Evolutionary conservation across 2,329 filamentous ascomycete species (phyloP).

Genomic region (Penicillium sp.): DNA sequence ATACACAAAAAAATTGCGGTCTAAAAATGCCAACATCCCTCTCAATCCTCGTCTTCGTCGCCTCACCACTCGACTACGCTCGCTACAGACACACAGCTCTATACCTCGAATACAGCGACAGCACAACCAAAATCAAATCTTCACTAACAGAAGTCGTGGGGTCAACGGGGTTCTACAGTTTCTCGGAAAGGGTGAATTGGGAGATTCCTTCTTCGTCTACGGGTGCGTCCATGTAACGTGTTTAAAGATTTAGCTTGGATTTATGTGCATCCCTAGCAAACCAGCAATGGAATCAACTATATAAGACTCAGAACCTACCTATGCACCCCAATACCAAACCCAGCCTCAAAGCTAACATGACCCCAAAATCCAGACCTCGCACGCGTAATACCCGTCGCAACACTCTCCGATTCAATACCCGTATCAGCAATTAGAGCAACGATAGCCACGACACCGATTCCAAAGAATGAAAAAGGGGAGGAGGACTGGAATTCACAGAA

Average conservation of each 20-base stretch:
- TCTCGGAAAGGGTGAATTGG: slow-evolving; percentile 14
- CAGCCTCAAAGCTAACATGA: not conserved
- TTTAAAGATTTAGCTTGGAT: too few relatives aligned
- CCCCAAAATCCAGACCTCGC: slow-evolving; percentile 9
- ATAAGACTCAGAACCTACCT: too few relatives aligned
- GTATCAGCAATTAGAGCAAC: not conserved
- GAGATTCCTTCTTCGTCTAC: slow-evolving; percentile 6
- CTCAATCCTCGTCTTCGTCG: slow-evolving; percentile 20
- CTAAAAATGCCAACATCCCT: slow-evolving; percentile 16
- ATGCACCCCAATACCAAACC: too few relatives aligned
- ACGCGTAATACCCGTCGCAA: slow-evolving; percentile 7
- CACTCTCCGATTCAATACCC: not conserved
- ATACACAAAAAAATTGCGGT: too few relatives aligned
- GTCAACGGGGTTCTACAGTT: slow-evolving; percentile 15
- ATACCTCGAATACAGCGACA: slow-evolving; percentile 14
- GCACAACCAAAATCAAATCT: slow-evolving; percentile 7
- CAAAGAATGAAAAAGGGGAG: not conserved
- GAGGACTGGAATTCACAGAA: slow-evolving; percentile 24
- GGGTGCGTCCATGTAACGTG: slow-evolving; percentile 1
- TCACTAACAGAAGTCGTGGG: slow-evolving; percentile 18
- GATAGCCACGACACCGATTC: slow-evolving; percentile 9
- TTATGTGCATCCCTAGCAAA: too few relatives aligned
- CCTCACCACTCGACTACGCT: slow-evolving; percentile 22
- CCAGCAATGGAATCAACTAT: too few relatives aligned
- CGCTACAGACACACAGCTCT: slow-evolving; percentile 21